phyloP scores from a whole-genome alignment of 768 basidiomycete genomes.

The Tylopilus balloui region DNA sequence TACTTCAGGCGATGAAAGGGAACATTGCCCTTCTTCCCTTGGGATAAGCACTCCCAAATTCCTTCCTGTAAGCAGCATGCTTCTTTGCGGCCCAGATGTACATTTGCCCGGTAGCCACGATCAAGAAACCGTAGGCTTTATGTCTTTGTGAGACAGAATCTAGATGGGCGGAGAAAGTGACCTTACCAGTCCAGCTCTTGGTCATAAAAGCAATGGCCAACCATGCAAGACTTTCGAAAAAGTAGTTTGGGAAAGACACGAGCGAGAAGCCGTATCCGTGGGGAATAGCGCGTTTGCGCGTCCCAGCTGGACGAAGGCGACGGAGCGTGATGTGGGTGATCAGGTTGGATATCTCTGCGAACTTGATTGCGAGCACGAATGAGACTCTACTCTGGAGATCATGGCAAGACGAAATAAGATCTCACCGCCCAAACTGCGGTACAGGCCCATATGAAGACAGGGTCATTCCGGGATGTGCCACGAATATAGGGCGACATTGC shows the following conservation, averaged over 20 bases:
- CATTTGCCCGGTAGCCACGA: constrained; percentile 66
- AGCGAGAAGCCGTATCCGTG: constrained; percentile 86
- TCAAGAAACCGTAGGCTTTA: constrained; percentile 61
- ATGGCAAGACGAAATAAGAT: constrained; percentile 14
- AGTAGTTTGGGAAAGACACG: constrained; percentile 92
- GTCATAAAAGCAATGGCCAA: constrained; percentile 69
- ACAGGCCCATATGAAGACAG: constrained; percentile 62
- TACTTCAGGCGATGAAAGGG: constrained; percentile 46
- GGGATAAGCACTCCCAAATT: constrained; percentile 87
- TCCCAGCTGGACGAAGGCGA: constrained; percentile 75
- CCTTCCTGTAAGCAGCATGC: constrained; percentile 84
- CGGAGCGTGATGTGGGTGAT: constrained; percentile 79
- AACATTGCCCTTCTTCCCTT: constrained; percentile 70
- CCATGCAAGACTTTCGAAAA: constrained; percentile 86
- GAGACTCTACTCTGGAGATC: neutral
- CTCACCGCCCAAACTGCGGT: constrained; percentile 73
- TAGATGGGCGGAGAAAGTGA: neutral
- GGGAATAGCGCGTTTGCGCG: constrained; percentile 79
- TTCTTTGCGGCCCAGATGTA: constrained; percentile 87
- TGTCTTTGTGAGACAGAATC: neutral
- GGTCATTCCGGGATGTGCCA: constrained; percentile 60
- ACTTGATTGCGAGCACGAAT: constrained; percentile 45
- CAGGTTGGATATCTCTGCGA: constrained; percentile 81
- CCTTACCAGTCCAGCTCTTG: constrained; percentile 66
- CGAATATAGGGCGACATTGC: constrained; percentile 57